Evolutionary conservation across 495 filamentous ascomycete genomes (phyloP), one percentile per base, ranked within the genome.

Genomic region (Penicillium coprophilum): DNA sequence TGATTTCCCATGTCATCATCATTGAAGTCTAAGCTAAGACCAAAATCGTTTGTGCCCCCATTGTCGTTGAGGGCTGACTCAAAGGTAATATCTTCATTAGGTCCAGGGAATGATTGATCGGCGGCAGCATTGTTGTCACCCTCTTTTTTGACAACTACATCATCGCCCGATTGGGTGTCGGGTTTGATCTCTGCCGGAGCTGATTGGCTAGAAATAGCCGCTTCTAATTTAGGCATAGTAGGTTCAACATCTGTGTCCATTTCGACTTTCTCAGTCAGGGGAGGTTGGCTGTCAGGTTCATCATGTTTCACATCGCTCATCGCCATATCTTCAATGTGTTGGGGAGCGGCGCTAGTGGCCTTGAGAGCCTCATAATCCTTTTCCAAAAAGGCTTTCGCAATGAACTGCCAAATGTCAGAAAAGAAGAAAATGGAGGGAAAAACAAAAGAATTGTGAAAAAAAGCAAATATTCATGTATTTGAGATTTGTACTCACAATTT

Each of bases 21-120:
- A 39, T 71, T 64, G 59, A 80, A 79, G 53, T 77, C 75, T 8
- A 81, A 63, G 46, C 75, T 75, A 4, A 82, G 69, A 41, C 80
- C 69, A 30, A 81, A 73, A 7, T 73, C 72, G 51, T 76, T 77
- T 1, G 64, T 45, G 11, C 63, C 68, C 15, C 64, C 63, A 24
- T 49, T 58, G 9, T 74, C 69, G n/a, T 72, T 66, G 12, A 77
- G 66, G 30, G 71, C 61, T 0, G 72, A 71, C 43, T 75, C 71
- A 32, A 75, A 76, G 19, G 74, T 76, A 43, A 77, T 59, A 1
- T 76, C 75, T 21, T 71, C 67, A 12, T 46, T 50, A 10, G 64
- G 34, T 4, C 53, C 64, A 21, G 65, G 47, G 28, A 63, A 49
- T 24, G 52, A 43, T 59, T 70, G 69, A 15, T 63, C 60, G 11